These are phyloP conservation scores for Penicillium sp. DNA, from an alignment of 2,329 filamentous ascomycete species.

Conservation along the genomic window DNA sequence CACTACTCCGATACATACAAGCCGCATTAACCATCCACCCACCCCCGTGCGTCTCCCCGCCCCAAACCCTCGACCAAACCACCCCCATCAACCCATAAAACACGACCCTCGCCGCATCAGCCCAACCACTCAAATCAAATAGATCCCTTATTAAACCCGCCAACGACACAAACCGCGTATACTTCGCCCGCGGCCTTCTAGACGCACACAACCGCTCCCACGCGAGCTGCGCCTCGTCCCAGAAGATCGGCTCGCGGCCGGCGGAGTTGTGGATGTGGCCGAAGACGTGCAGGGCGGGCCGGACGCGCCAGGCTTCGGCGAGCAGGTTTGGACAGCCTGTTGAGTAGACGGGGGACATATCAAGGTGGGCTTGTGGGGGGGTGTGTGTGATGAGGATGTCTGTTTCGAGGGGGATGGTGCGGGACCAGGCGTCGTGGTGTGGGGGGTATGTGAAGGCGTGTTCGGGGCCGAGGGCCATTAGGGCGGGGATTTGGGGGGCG, in stretches of 20 bases:
- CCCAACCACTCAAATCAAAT: constrained; percentile 49
- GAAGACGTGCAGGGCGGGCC: constrained; percentile 79
- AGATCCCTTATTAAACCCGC: constrained; percentile 45
- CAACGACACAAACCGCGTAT: constrained; percentile 33
- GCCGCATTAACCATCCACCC: constrained; percentile 67
- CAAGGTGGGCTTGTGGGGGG: constrained; percentile 75
- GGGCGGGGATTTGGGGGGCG: constrained; percentile 74
- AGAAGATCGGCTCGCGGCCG: constrained; percentile 72
- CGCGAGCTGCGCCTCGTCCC: constrained; percentile 73
- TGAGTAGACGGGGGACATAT: constrained; percentile 59
- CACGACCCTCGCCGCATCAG: constrained; percentile 58
- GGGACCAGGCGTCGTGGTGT: constrained; percentile 71
- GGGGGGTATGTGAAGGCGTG: constrained; percentile 80
- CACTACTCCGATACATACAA: constrained; percentile 47
- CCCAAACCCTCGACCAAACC: constrained; percentile 67
- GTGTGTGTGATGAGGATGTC: constrained; percentile 84
- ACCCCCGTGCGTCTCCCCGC: constrained; percentile 54
- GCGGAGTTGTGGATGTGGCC: constrained; percentile 82
- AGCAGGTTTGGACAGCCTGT: constrained; percentile 75
- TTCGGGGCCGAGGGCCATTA: constrained; percentile 69
- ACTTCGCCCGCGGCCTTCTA: constrained; percentile 36
- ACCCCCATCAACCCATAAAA: constrained; percentile 61
- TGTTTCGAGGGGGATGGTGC: constrained; percentile 71
- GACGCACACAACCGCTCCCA: constrained; percentile 70
- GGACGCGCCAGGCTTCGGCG: constrained; percentile 74